Conservation (phyloP, 2,329 filamentous ascomycete species). For the Westerdykella sp. region DNA sequence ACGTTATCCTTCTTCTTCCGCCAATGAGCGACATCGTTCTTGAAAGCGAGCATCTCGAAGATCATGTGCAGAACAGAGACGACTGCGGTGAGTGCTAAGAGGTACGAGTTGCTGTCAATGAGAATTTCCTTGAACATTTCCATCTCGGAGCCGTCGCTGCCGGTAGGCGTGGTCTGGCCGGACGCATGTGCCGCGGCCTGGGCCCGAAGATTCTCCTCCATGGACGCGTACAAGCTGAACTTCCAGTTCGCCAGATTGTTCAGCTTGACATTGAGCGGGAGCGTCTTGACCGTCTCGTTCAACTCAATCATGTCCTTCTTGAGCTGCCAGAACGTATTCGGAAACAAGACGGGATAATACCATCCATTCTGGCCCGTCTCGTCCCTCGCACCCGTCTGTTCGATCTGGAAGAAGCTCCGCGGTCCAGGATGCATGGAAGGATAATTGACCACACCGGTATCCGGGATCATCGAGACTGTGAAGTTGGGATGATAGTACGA, state of each 20-base stretch:
- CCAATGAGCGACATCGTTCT: constrained; percentile 94
- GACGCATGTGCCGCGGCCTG: constrained; percentile 69
- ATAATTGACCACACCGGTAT: constrained; percentile 65
- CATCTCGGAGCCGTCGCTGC: constrained; percentile 86
- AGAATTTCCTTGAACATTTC: constrained; percentile 97
- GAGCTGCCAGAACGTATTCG: constrained; percentile 98
- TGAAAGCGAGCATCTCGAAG: constrained; percentile 93
- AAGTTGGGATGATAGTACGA: constrained; percentile 96
- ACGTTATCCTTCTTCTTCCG: constrained; percentile 99
- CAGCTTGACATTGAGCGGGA: constrained; percentile 78
- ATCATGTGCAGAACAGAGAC: constrained; percentile 89
- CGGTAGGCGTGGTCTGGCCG: constrained; percentile 64
- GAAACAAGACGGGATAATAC: constrained; percentile 86
- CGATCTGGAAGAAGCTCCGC: constrained; percentile 71
- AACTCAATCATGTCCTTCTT: constrained; percentile 83
- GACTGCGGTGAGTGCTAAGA: constrained; percentile 75
- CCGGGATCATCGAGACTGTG: constrained; percentile 79
- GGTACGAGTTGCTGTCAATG: constrained; percentile 86
- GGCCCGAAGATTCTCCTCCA: constrained; percentile 84
- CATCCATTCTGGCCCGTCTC: constrained; percentile 79
- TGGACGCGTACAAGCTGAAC: constrained; percentile 74
- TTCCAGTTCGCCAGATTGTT: constrained; percentile 82
- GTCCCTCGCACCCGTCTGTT: constrained; percentile 75
- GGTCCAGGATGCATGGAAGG: constrained; percentile 64
- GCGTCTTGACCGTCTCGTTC: constrained; percentile 77